Evolutionary conservation across 1,284 basidiomycete species (phyloP).

Genomic region (Malassezia psittaci): DNA sequence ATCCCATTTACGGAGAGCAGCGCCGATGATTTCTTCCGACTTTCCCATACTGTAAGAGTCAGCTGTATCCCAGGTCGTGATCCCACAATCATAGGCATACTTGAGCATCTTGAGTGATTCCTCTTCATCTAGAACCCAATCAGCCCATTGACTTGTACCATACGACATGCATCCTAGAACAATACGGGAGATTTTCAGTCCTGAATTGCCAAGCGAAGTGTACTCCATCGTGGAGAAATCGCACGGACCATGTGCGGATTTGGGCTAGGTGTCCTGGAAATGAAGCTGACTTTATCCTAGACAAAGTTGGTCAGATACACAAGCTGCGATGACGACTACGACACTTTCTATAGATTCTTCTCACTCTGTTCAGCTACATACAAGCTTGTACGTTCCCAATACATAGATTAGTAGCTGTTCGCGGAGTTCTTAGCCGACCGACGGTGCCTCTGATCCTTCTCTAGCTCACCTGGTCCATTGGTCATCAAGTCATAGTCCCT

Average conservation of each 20-base stretch:
- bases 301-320: too few relatives aligned
- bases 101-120: constrained; percentile 35
- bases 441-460: too few relatives aligned
- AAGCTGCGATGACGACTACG: too few relatives aligned
- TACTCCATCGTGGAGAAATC: not conserved
- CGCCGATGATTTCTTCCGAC: constrained; percentile 64
- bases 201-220: constrained; percentile 8
- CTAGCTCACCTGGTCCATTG: too few relatives aligned
- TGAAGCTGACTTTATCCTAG: too few relatives aligned
- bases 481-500: too few relatives aligned
- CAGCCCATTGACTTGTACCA: constrained; percentile 49
- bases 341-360: too few relatives aligned
- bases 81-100: constrained; percentile 50
- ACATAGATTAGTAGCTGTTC: too few relatives aligned
- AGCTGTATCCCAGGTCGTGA: constrained; percentile 61
- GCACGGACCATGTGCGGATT: not conserved
- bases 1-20: constrained; percentile 64
- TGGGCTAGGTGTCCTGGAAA: too few relatives aligned
- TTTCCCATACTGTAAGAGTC: constrained; percentile 63
- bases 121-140: constrained; percentile 57
- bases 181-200: constrained; percentile 49
- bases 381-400: too few relatives aligned
- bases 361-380: too few relatives aligned
- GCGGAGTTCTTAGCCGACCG: too few relatives aligned
- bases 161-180: constrained; percentile 54